Evolutionary conservation across 2,329 filamentous ascomycete genomes (phyloP).

Genomic region (Aureobasidium musti): DNA sequence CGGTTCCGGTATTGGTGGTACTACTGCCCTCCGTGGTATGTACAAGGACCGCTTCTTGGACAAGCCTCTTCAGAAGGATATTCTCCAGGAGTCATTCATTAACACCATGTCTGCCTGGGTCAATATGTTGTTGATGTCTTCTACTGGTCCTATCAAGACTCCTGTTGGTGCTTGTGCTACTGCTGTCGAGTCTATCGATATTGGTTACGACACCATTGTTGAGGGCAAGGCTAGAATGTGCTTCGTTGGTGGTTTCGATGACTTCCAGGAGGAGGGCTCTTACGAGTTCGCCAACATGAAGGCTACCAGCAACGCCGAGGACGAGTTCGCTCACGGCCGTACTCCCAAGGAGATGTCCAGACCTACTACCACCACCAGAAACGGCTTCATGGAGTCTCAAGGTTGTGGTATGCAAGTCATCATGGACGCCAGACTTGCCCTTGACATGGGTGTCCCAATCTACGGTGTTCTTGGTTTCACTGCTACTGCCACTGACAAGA

Average conservation of each 20-base stretch:
- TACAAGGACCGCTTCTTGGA: constrained; percentile 97
- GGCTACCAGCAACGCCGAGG: constrained; percentile 95
- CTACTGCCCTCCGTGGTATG: constrained; percentile 90
- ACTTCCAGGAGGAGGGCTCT: constrained; percentile 98
- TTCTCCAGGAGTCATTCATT: constrained; percentile 99
- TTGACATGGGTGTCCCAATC: constrained; percentile 98
- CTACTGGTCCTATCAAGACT: constrained; percentile 97
- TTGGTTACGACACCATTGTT: constrained; percentile 97
- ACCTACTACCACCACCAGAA: constrained; percentile 92
- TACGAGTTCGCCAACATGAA: constrained; percentile 99
- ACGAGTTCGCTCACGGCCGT: constrained; percentile 92
- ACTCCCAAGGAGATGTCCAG: constrained; percentile 98
- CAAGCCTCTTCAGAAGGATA: constrained; percentile 97
- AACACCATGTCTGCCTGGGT: constrained; percentile 99
- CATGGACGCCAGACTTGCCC: constrained; percentile 92
- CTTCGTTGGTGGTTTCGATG: constrained; percentile 97
- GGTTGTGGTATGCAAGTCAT: constrained; percentile 98
- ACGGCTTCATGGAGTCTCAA: constrained; percentile 99
- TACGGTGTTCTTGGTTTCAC: constrained; percentile 93
- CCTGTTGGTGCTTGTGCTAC: constrained; percentile 97
- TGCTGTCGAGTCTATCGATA: constrained; percentile 94
- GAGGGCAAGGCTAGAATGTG: constrained; percentile 97
- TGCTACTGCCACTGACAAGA: constrained; percentile 97
- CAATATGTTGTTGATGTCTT: constrained; percentile 97
- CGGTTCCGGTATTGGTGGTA: constrained; percentile 97